Base-by-base conservation (phyloP, 129 eudicot species). In the Apium graveolens region DNA sequence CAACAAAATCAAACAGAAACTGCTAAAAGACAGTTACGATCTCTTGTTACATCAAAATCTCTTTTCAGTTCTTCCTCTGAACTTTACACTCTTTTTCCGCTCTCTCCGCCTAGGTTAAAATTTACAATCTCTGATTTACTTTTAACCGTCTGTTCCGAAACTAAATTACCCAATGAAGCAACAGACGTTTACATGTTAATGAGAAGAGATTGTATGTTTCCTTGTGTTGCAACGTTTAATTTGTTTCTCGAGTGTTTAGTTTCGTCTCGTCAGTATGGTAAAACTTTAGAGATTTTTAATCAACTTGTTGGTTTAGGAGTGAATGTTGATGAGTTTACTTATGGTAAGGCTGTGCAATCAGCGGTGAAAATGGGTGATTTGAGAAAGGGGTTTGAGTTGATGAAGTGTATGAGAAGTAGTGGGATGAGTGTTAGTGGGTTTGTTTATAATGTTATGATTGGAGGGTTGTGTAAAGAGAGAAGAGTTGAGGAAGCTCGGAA, bases 401-500 rank as follows among this genome's bases (percentile, higher is more conserved):
- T 78, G 65, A 46, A 18, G 32, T 21, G 43, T 43, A 65, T 78
- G 73, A 65, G 24, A 26, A 78, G 32, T 29, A 39, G 5, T 44
- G 31, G 80, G 2, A 27, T 65, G 32, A 31, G 11, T 18, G 7
- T 70, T 27, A 43, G 74, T 65, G 75, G 80, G 65, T 78, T 78
- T 78, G 38, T 66, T 20, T 78, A 78, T 65, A 78, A 78, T 78
- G 80, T 78, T 66, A 4, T 78, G 80, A 78, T 78, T 44, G 62
- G 74, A 31, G 74, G 75, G 31, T 63, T 78, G 53, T 78, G 80
- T 63, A 78, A 65, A 66, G 80, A 78, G 75, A 44, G 48, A 45
- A 78, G 73, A 74, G 32, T 74, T 44, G 57, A 43, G 39, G 77
- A 74, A 26, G 77, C 77, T 12, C 38, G 60, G 39, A 44, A 27